Evolutionary conservation across 208 protist species (phyloP).

Genomic region (Porcisia deanei): DNA sequence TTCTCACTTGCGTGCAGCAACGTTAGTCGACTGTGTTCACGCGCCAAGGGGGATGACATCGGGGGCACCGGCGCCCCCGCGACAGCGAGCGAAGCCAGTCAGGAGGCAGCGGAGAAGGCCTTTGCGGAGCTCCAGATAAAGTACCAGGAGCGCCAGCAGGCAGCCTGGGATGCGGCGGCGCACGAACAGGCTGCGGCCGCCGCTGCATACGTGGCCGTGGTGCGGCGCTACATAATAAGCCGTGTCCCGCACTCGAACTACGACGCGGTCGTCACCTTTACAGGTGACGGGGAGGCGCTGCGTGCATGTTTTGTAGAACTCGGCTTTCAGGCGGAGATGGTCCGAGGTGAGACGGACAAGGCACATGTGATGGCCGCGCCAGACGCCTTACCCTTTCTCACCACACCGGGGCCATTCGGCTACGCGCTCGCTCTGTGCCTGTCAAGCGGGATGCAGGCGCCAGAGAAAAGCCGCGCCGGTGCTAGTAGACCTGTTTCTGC

Average conservation of each 20-base stretch:
- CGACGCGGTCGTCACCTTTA: slow-evolving; percentile 67
- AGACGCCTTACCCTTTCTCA: slow-evolving; percentile 10
- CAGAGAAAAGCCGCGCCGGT: not conserved
- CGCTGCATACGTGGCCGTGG: slow-evolving; percentile 51
- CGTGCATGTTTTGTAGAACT: slow-evolving; percentile 19
- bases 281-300: slow-evolving; percentile 32
- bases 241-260: slow-evolving; percentile 60
- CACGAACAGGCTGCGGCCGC: slow-evolving; percentile 41
- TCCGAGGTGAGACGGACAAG: slow-evolving; percentile 6
- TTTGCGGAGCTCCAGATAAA: slow-evolving; percentile 49
- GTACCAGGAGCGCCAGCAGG: slow-evolving; percentile 45
- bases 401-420: slow-evolving; percentile 52
- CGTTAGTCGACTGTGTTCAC: slow-evolving; percentile 39
- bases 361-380: slow-evolving; percentile 40
- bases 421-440: slow-evolving; percentile 47
- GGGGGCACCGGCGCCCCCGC: not conserved
- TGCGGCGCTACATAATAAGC: slow-evolving; percentile 47
- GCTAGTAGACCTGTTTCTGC: not conserved
- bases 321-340: slow-evolving; percentile 39
- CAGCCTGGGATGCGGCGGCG: slow-evolving; percentile 52
- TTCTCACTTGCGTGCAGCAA: slow-evolving; percentile 87
- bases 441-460: not conserved
- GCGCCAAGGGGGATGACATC: not conserved
- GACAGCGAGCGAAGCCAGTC: slow-evolving; percentile 19
- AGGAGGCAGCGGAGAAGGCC: slow-evolving; percentile 52